Evolutionary conservation across 1,139 yeast species (phyloP).

Genomic region (Taiozyma sp.): DNA sequence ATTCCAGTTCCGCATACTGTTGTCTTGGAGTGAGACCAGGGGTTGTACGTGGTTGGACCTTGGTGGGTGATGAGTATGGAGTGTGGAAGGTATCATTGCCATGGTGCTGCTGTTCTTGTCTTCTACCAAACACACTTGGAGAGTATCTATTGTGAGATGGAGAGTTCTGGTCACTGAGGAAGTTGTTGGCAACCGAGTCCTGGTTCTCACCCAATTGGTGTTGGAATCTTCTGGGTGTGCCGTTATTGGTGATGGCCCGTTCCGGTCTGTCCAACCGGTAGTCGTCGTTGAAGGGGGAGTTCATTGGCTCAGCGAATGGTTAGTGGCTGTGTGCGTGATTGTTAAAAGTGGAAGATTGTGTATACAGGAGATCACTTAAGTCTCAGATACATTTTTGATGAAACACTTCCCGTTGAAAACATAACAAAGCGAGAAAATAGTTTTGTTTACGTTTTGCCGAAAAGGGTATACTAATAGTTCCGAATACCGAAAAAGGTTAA

Average conservation of each 20-base stretch:
- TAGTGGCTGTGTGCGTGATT: not conserved
- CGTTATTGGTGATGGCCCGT: conserved; percentile 12
- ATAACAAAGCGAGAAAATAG: not conserved
- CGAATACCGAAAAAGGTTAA: not conserved
- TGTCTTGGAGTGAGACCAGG: conserved; percentile 25
- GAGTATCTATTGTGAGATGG: conserved; percentile 24
- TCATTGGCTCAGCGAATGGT: conserved; percentile 9
- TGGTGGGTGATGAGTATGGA: conserved; percentile 20
- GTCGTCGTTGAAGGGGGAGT: conserved; percentile 22
- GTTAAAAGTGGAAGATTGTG: not conserved
- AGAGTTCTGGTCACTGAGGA: conserved; percentile 20
- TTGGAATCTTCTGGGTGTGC: conserved; percentile 18
- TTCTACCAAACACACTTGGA: conserved; percentile 31
- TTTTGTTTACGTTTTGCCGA: conserved; percentile 16
- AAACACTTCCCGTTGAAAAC: not conserved
- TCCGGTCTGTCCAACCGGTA: conserved; percentile 19
- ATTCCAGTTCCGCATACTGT: conserved; percentile 54
- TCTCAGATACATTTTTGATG: not conserved
- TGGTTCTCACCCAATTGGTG: conserved; percentile 1
- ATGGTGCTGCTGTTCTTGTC: conserved; percentile 14
- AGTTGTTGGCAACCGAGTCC: conserved; percentile 18
- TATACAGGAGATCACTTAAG: not conserved
- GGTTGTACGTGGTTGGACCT: conserved; percentile 11
- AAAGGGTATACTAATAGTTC: conserved; percentile 5
- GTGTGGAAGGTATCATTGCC: conserved; percentile 16